Evolutionary conservation across 768 basidiomycete genomes (phyloP), one percentile per base, ranked within the genome.

Genomic region (Dacryopinax primogenitus): DNA sequence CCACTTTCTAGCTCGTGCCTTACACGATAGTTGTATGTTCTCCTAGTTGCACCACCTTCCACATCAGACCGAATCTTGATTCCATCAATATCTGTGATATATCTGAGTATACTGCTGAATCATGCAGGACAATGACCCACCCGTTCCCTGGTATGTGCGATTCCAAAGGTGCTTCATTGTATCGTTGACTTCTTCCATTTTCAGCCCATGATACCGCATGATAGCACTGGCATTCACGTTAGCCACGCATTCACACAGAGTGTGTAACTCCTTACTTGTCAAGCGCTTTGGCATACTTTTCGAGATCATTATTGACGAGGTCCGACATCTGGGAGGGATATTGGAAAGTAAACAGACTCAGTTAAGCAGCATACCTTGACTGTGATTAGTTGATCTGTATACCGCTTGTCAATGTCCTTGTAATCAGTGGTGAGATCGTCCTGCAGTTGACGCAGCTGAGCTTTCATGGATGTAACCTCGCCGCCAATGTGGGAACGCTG

Each of bases 141-240:
- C 93, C 66, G 94, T 97, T 70, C 95, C 95, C 74, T 98, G 95
- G 76, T 99, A 99, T 0, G 94, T 98, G 77, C 92, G 95, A 73
- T 92, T 95, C 96, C 96, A 99, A 2, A 98, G 74, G 72, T 96
- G 92, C 61, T 87, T 87, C 85, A 98, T 95, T 15, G 87, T 94
- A 71, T 96, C 93, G 72, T 99, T 99, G 71, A 99, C 93, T 78
- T 99, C 96, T 75, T 94, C 92, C 96, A 98, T 96, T 77, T 99
- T 99, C 70, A 96, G 80, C 15, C 86, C 78, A 72, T 99, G 96
- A 71, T 97, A 99, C 75, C 91, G 92, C 91, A 99, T 96, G 74
- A 99, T 98, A 41, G 94, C 96, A 69, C 95, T 97, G 66, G 1
- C 65, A 9, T 4, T 15, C 1, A 1, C 1, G 62, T 68, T 18